Conservation (phyloP, 805 yeast genomes). For the Peterozyma toletana region DNA sequence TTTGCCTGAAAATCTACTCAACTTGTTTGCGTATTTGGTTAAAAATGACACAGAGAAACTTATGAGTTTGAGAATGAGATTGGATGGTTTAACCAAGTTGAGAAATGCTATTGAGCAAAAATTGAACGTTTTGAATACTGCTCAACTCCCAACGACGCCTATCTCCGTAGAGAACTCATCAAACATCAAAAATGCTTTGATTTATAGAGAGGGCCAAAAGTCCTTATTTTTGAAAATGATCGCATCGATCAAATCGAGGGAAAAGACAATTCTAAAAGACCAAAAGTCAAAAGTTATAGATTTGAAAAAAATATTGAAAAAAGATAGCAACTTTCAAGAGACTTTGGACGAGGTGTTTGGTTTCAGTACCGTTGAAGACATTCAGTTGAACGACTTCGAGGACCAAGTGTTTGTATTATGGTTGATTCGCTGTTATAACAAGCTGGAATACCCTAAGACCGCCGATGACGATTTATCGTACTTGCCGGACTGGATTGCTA, state of each 20-base stretch:
- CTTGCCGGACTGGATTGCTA: slow-evolving; percentile 46
- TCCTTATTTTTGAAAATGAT: slow-evolving; percentile 28
- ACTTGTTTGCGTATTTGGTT: slow-evolving; percentile 46
- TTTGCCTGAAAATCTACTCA: slow-evolving; percentile 39
- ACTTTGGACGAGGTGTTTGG: slow-evolving; percentile 54
- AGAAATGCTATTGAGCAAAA: slow-evolving; percentile 47
- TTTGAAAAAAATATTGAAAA: slow-evolving; percentile 32
- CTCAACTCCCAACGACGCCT: background rate
- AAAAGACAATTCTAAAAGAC: slow-evolving; percentile 30
- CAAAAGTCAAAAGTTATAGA: slow-evolving; percentile 26
- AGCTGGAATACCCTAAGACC: slow-evolving; percentile 20
- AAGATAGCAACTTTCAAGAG: slow-evolving; percentile 45
- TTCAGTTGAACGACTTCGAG: slow-evolving; percentile 38
- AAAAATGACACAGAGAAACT: slow-evolving; percentile 37
- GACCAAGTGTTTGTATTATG: slow-evolving; percentile 58
- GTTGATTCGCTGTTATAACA: slow-evolving; percentile 53
- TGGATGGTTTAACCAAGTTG: slow-evolving; percentile 58
- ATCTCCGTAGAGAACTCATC: background rate
- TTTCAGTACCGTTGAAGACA: slow-evolving; percentile 42
- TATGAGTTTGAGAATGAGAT: slow-evolving; percentile 40
- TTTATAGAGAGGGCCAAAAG: slow-evolving; percentile 35
- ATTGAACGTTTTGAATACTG: slow-evolving; percentile 22
- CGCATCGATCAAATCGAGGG: slow-evolving; percentile 30
- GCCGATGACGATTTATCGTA: slow-evolving; percentile 22
- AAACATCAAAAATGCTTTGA: slow-evolving; percentile 18